Percentiles rank a stretch among this genome's conserved stretches.
Conservation (phyloP, 441 rosid genomes). For the Aleurites moluccanus region DNA sequence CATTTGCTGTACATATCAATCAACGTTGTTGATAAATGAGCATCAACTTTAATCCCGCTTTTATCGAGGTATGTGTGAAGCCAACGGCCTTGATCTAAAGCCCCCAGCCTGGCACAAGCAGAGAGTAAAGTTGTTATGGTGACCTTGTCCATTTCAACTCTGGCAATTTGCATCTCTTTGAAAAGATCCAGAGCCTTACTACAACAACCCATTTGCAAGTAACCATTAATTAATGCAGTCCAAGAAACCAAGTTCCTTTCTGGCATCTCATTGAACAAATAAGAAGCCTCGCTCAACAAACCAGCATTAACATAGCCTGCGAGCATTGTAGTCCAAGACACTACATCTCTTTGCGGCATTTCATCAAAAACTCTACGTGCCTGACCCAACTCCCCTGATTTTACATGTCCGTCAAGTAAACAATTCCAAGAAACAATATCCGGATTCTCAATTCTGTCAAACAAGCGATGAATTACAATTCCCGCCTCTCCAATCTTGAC, state of each 20-base stretch:
- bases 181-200: constrained; percentile 26
- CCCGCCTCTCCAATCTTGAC: constrained; percentile 28
- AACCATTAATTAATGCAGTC: constrained; percentile 29
- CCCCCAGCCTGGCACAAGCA: constrained; percentile 30
- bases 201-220: constrained; percentile 24
- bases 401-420: constrained; percentile 27
- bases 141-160: constrained; percentile 23
- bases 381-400: constrained; percentile 23
- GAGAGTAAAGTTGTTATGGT: constrained; percentile 25
- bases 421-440: constrained; percentile 36
- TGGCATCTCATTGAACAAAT: constrained; percentile 28
- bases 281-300: constrained; percentile 19
- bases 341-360: constrained; percentile 34
- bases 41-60: constrained; percentile 20
- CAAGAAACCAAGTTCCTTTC: constrained; percentile 32
- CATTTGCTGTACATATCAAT: constrained; percentile 36
- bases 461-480: constrained; percentile 12
- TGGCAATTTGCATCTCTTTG: constrained; percentile 26
- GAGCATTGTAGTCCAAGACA: constrained; percentile 32
- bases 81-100: constrained; percentile 34
- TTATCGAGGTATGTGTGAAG: constrained; percentile 24
- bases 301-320: constrained; percentile 26
- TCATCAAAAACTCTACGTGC: constrained; percentile 28
- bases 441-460: constrained; percentile 26
- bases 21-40: constrained; percentile 27